Base-by-base conservation (phyloP, 371 early-diverging fungal genomes). In the Fennellomyces sp. region DNA sequence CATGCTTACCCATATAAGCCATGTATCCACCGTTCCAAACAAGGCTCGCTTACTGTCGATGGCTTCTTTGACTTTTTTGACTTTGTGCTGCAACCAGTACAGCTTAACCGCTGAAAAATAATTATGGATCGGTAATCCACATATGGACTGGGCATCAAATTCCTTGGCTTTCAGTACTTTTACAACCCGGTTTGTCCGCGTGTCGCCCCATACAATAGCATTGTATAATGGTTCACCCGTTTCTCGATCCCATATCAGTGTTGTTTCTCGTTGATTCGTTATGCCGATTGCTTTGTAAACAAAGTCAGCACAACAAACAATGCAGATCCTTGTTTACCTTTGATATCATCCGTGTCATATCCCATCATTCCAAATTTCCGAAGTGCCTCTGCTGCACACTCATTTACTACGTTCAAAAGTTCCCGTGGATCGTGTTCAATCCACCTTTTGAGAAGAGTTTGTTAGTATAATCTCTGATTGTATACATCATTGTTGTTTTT, bases 201-300 rank as follows among this genome's bases (percentile, higher is more conserved):
- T 49, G n/a, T 76, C 82, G 21, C 72, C 70, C 68, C 72, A 64
- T 3, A 56, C 59, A 17, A 81, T 65, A 6, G 97, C 96, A 68
- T 93, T 87, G 62, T 89, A 83, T 23, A 97, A 74, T 0, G 93
- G 89, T 65, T 86, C 64, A 41, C 96, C 96, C 4, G 94, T 91
- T 30, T 53, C 69, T 38, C 67, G 74, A 77, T 95, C 93, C 95
- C 95, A 97, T 12, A 84, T 90, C 19, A 93, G 77, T 2, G 91
- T 85, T 8, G 96, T 95, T 69, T 97, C 97, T 63, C 97, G 82
- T 75, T 97, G 97, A 74, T 95, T 97, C 15, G 96, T 95, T 52
- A 97, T 87, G 17, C 97, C 97, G 28, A 95, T 80, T 17, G 89
- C 90, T 86, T 36, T 52, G n/a, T n/a, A n/a, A n/a, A n/a, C n/a